Evolutionary conservation across 768 basidiomycete genomes (phyloP), one percentile per base, ranked within the genome.

Genomic region (Lactarius hengduanensis): DNA sequence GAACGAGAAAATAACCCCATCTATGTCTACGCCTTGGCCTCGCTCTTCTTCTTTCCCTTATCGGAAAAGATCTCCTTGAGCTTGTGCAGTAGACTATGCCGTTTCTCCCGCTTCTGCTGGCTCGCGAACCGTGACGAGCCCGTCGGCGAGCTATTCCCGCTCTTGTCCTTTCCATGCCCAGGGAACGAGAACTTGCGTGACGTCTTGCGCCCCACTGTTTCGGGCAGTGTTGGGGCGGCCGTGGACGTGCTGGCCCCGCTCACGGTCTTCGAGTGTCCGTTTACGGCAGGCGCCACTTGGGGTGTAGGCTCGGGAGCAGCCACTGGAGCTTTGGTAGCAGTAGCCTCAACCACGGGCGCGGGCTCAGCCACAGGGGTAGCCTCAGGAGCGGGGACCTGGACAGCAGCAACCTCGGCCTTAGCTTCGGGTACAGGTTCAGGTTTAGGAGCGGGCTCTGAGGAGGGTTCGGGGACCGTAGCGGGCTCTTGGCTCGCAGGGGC

Each of bases 61-160:
- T 69, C 69, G 8, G 30, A n/a, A 53, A 71, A 71, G 15, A 71
- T 64, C 56, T 69, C 70, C 63, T 69, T 71, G 57, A 71, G 43
- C 53, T 64, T 71, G 6, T 62, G 65, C 22, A 71, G 55, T 1
- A 71, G 8, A 65, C 68, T 71, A 16, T 57, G 45, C 62, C 70
- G 70, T 54, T 69, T 71, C 57, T 69, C 64, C 18, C 68, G 70
- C 38, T 69, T 68, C 53, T 63, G 61, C 16, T 47, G 63, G 40
- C 64, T 70, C 36, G 69, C 57, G 43, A 66, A 60, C 26, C 70
- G 64, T 36, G 68, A 62, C 18, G 70, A 62, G 22, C 57, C 41
- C 15, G 68, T 57, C n/a, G 69, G 66, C 36, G 64, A 68, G 22
- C 36, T 34, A 57, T 59, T 66, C 56, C 47, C 61, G 43, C 68